Evolutionary conservation across 2,329 filamentous ascomycete species (phyloP).

Genomic region (Cercospora janseana): DNA sequence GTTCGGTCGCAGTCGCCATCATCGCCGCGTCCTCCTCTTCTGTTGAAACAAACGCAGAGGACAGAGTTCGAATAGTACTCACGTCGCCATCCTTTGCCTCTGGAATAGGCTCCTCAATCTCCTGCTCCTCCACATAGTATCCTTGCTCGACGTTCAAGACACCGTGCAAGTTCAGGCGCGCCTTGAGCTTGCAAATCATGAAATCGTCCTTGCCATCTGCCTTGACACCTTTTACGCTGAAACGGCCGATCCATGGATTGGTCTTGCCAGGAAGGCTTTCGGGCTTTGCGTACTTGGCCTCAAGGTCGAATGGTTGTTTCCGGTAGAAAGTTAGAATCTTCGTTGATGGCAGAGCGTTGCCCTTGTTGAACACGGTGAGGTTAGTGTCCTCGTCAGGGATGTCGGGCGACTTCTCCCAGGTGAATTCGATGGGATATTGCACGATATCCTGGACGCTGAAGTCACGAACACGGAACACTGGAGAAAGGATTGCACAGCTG

Average conservation of each 20-base stretch:
- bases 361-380: constrained; percentile 94
- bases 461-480: constrained; percentile 96
- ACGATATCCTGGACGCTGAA: constrained; percentile 97
- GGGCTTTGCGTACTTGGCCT: constrained; percentile 88
- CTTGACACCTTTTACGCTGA: constrained; percentile 97
- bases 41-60: constrained; percentile 27
- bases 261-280: constrained; percentile 83
- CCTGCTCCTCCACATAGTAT: constrained; percentile 97
- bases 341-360: constrained; percentile 94
- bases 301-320: constrained; percentile 94
- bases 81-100: constrained; percentile 72
- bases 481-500: constrained; percentile 94
- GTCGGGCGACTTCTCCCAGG: constrained; percentile 97
- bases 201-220: constrained; percentile 91
- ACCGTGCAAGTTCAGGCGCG: constrained; percentile 92
- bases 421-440: constrained; percentile 97
- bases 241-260: constrained; percentile 93
- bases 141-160: constrained; percentile 94
- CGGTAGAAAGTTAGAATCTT: constrained; percentile 99
- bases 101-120: constrained; percentile 89
- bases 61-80: constrained; percentile 47
- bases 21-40: constrained; percentile 25
- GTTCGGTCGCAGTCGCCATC: constrained; percentile 18
- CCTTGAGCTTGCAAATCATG: constrained; percentile 99
- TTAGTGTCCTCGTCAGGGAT: constrained; percentile 98